Evolutionary conservation across 2,329 filamentous ascomycete species (phyloP).

Genomic region (Aspergillus fijiensis): DNA sequence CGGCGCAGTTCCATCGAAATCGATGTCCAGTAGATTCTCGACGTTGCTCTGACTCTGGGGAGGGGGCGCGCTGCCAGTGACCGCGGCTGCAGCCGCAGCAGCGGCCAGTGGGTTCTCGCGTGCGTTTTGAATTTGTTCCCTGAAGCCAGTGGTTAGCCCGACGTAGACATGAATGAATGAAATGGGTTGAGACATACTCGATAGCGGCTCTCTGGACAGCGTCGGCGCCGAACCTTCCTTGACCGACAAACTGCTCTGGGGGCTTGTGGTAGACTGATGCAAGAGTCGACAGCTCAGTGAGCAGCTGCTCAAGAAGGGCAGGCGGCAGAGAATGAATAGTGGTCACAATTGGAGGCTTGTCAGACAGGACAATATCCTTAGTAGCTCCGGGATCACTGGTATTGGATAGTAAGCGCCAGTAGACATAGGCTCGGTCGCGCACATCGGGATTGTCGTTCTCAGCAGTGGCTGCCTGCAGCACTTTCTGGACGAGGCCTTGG

Average conservation of each 20-base stretch:
- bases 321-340: conserved; percentile 89
- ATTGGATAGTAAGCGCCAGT: conserved; percentile 88
- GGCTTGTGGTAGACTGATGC: conserved; percentile 99
- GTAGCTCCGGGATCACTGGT: conserved; percentile 81
- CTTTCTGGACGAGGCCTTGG: conserved; percentile 88
- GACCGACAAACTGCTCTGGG: conserved; percentile 95
- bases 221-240: conserved; percentile 89
- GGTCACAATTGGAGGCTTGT: conserved; percentile 89
- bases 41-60: conserved; percentile 68
- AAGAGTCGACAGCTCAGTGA: conserved; percentile 87
- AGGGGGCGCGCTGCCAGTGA: conserved; percentile 54
- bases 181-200: conserved; percentile 54
- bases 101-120: conserved; percentile 93
- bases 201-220: conserved; percentile 94
- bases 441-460: conserved; percentile 98
- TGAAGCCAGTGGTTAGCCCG: conserved; percentile 28
- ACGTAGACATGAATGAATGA: background rate
- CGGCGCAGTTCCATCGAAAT: conserved; percentile 89
- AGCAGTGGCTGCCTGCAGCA: conserved; percentile 85
- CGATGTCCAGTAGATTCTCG: conserved; percentile 93
- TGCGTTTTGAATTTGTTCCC: conserved; percentile 85
- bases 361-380: conserved; percentile 89
- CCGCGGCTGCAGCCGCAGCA: conserved; percentile 67
- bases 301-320: conserved; percentile 81
- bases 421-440: conserved; percentile 93